phyloP scores from a whole-genome alignment of 176 grass and related monocot genomes.

The Pontederia paniculata region DNA sequence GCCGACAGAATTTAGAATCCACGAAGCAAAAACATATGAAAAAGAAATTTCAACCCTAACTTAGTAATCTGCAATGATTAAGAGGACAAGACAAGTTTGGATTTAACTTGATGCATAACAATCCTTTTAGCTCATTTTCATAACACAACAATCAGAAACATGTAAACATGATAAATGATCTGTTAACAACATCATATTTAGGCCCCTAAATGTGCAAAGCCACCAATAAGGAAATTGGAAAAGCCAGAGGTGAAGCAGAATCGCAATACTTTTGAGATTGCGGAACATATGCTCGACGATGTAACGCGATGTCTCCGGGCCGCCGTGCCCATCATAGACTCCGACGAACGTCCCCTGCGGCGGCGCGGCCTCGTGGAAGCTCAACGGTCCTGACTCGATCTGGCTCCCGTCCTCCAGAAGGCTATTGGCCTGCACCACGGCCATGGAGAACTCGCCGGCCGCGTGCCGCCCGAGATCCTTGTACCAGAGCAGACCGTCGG shows the following conservation, averaged over 20 bases:
- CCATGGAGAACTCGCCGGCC: conserved; percentile 70
- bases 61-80: no score
- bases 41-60: neutral
- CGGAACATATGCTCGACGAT: conserved; percentile 40
- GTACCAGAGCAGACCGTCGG: conserved; percentile 64
- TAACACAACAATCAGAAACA: no score
- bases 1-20: neutral
- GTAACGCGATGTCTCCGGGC: conserved; percentile 46
- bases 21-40: neutral
- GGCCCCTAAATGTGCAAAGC: no score
- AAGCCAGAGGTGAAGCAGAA: neutral
- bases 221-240: neutral
- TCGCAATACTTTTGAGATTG: conserved; percentile 47
- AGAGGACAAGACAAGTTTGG: no score
- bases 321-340: conserved; percentile 69
- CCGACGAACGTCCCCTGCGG: conserved; percentile 51
- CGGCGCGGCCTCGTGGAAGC: conserved; percentile 1
- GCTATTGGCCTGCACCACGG: conserved; percentile 64
- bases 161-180: no score
- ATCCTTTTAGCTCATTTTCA: no score
- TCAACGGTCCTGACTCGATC: conserved; percentile 50
- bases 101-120: no score
- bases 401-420: conserved; percentile 64
- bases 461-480: conserved; percentile 52
- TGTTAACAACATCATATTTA: no score